A percentile compares a stretch with the other conserved stretches of the same genome.
Conservation (phyloP, 108 stramenopile species). For the Skeletonema menzelii region DNA sequence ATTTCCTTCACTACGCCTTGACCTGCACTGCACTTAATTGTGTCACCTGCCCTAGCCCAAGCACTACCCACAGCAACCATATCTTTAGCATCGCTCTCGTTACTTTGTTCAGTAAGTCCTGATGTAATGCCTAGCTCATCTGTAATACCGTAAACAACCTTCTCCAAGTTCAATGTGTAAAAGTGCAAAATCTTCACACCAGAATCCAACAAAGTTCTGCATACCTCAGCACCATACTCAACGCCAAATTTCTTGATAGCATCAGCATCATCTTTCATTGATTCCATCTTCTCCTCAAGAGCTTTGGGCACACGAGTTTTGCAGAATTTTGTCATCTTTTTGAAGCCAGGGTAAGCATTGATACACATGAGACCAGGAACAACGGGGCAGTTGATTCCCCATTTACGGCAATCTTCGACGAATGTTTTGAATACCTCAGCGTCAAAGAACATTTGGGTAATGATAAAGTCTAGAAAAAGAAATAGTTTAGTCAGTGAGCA, state of each 20-base stretch:
- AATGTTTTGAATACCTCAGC: constrained; percentile 89
- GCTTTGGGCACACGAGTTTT: constrained; percentile 95
- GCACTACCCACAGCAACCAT: constrained; percentile 89
- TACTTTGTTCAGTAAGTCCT: constrained; percentile 52
- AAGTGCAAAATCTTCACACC: constrained; percentile 94
- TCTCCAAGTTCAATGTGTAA: constrained; percentile 97
- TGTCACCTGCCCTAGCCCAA: constrained; percentile 91
- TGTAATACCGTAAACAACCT: constrained; percentile 92
- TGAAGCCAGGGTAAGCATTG: constrained; percentile 95
- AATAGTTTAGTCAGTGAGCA: neutral
- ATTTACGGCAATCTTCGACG: constrained; percentile 87
- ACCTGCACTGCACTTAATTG: constrained; percentile 73
- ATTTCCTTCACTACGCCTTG: constrained; percentile 78
- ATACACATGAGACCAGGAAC: constrained; percentile 99
- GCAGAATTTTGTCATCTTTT: constrained; percentile 98
- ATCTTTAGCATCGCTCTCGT: constrained; percentile 78
- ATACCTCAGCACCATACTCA: constrained; percentile 90
- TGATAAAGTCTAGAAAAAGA: constrained; percentile 83
- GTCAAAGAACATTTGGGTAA: constrained; percentile 99
- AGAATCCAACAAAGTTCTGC: constrained; percentile 72
- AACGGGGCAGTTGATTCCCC: constrained; percentile 93
- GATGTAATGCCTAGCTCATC: constrained; percentile 66
- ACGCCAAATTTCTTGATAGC: constrained; percentile 92
- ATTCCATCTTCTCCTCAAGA: constrained; percentile 82
- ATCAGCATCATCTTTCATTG: constrained; percentile 88